Evolutionary conservation across 441 rosid species (phyloP), one percentile per base, ranked within the genome.

Genomic region (Dalechampia spathulata): DNA sequence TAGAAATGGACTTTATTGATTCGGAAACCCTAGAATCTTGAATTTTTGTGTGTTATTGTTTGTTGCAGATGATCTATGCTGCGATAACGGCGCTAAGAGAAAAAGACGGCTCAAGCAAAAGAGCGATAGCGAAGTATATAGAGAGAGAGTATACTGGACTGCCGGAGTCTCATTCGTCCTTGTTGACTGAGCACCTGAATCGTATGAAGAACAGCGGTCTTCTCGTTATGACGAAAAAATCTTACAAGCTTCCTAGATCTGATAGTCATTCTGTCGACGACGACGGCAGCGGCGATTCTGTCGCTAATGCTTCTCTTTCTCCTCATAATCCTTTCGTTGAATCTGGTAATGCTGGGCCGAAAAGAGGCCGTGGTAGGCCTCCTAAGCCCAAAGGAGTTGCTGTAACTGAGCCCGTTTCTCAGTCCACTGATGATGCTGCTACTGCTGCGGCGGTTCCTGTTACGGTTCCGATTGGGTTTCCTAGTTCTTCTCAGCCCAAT

Each of bases 81-180:
- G 98, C 96, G 61, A 83, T 91, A 38, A 57, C 75, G 44, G 82
- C 87, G 43, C 67, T 86, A 67, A 86, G 80, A 43, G 96, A 88
- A 52, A 72, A 69, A 14, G 82, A 82, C 6, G 98, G 96, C n/a
- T 91, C 96, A 55, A 88, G 95, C 68, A 91, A 77, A 76, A 68
- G 78, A 61, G 93, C 96, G 0, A 91, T 88, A 44, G 64, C 83
- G 5, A 86, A 83, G 75, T 86, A 74, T 69, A 84, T 88, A 28
- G 89, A 86, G 71, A 62, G 64, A 56, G 64, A 37, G 9, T 80
- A 75, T 74, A 15, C 78, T 2, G 77, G 78, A 62, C 70, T 91
- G 23, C 91, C 95, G 9, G 53, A 75, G 43, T 66, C 70, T 53
- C 91, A 88, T 75, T 37, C 78, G 7, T 66, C 74, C 60, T 46